phyloP scores from a whole-genome alignment of 139 green algal genomes.

The Chlorella ohadii region DNA sequence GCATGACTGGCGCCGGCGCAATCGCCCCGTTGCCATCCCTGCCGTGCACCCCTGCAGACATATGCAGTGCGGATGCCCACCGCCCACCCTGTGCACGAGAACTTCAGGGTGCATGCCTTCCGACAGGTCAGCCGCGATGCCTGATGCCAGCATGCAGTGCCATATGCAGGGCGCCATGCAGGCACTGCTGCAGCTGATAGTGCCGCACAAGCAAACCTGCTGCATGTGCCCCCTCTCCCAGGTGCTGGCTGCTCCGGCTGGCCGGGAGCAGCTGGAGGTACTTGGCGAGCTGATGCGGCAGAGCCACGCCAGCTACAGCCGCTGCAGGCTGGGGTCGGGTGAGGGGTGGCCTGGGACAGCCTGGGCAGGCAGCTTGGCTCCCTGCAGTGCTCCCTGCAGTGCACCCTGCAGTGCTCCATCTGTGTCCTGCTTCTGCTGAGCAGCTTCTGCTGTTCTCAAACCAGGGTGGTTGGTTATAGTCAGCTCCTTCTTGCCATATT shows the following conservation, averaged over 20 bases:
- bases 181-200: too few relatives aligned
- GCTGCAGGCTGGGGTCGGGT: constrained; percentile 71
- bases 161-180: too few relatives aligned
- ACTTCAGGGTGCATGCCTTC: constrained; percentile 83
- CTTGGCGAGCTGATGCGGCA: constrained; percentile 95
- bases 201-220: too few relatives aligned
- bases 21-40: too few relatives aligned
- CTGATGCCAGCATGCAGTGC: too few relatives aligned
- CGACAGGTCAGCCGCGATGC: constrained; percentile 23
- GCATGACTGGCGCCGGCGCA: too few relatives aligned
- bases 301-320: constrained; percentile 76
- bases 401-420: too few relatives aligned
- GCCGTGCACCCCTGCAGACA: background rate
- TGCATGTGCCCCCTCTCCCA: background rate
- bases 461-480: too few relatives aligned
- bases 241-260: constrained; percentile 13
- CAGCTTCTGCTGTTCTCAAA: background rate
- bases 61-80: constrained; percentile 74
- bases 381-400: too few relatives aligned
- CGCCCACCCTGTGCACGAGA: constrained; percentile 85
- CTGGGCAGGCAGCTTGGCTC: too few relatives aligned
- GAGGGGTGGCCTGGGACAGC: too few relatives aligned
- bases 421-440: background rate
- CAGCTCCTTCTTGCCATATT: too few relatives aligned
- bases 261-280: constrained; percentile 46